Conservation (phyloP, 2,329 filamentous ascomycete species). For the Penicillium vulpinum region DNA sequence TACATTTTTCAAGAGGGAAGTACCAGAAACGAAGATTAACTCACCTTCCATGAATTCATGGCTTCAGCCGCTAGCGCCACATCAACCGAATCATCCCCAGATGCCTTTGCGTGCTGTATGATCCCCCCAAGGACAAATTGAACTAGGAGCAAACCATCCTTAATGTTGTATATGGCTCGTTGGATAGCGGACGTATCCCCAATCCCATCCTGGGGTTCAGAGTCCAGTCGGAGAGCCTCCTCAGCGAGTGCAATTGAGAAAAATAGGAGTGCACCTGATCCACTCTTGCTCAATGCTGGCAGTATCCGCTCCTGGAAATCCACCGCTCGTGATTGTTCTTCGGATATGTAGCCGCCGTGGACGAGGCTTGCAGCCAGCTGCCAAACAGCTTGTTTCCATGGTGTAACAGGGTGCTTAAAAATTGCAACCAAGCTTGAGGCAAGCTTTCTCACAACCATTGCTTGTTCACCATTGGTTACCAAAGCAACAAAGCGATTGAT, state of each 20-base stretch:
- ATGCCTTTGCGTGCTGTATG: constrained; percentile 30
- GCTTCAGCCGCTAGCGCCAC: constrained; percentile 33
- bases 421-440: constrained; percentile 47
- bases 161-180: constrained; percentile 30
- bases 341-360: constrained; percentile 38
- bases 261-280: constrained; percentile 38
- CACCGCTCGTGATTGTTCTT: constrained; percentile 32
- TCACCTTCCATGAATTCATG: constrained; percentile 40
- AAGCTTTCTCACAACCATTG: constrained; percentile 49
- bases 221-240: constrained; percentile 32
- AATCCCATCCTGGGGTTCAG: constrained; percentile 17
- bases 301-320: constrained; percentile 35
- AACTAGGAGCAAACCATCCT: constrained; percentile 39
- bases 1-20: neutral
- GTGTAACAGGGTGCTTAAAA: constrained; percentile 42
- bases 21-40: constrained; percentile 5
- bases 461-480: constrained; percentile 39
- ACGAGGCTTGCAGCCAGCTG: constrained; percentile 42
- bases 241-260: constrained; percentile 45
- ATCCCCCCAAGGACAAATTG: constrained; percentile 23
- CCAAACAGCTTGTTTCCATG: constrained; percentile 41
- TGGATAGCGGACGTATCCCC: constrained; percentile 13
- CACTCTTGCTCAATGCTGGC: constrained; percentile 38
- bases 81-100: constrained; percentile 21
- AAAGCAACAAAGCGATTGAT: constrained; percentile 46